Conservation (phyloP, 176 grass and related monocot genomes). For the Musa troglodytarum region DNA sequence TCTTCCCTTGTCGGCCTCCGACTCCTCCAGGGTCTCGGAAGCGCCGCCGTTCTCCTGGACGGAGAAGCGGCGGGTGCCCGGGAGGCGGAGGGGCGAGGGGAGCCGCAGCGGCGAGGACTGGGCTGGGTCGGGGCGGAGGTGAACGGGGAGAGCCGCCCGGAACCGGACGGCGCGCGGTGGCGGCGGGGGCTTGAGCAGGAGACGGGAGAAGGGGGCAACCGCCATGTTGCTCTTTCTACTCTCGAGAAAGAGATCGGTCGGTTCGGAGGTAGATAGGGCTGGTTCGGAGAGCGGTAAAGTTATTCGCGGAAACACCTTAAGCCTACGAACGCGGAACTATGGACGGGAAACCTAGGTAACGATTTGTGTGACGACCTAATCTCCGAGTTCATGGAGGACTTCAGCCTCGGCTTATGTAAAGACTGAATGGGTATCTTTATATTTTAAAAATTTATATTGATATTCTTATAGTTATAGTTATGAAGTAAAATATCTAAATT, state of each 20-base stretch:
- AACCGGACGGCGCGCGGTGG: not conserved
- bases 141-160: not conserved
- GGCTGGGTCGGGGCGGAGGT: not conserved
- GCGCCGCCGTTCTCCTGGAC: conserved; percentile 24
- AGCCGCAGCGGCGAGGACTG: not conserved
- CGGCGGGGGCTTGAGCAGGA: conserved; percentile 13
- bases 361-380: too few relatives aligned
- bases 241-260: not conserved
- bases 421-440: too few relatives aligned
- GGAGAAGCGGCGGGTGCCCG: conserved; percentile 26
- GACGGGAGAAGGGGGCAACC: conserved; percentile 21
- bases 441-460: too few relatives aligned
- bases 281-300: not conserved
- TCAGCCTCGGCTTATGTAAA: too few relatives aligned
- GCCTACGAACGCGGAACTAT: too few relatives aligned
- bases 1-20: not conserved
- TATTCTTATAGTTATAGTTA: too few relatives aligned
- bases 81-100: conserved; percentile 2
- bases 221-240: conserved; percentile 22
- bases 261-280: not conserved
- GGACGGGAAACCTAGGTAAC: too few relatives aligned
- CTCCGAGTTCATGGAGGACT: too few relatives aligned
- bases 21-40: conserved; percentile 5
- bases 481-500: too few relatives aligned
- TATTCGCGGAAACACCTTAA: not conserved